Evolutionary conservation across 2,329 filamentous ascomycete genomes (phyloP).

Genomic region (Talaromyces sp.): DNA sequence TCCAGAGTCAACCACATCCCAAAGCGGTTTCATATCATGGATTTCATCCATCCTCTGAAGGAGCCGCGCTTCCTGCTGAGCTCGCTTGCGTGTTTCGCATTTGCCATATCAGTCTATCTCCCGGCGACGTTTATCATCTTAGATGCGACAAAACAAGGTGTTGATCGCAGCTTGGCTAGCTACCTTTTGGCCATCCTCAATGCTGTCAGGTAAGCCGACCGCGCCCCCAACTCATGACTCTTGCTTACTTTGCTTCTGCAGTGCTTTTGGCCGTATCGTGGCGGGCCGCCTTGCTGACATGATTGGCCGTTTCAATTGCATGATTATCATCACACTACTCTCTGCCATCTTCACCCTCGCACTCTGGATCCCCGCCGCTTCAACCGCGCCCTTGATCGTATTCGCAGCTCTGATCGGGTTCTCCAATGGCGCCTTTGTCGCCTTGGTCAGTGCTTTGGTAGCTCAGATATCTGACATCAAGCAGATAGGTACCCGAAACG

Average conservation of each 20-base stretch:
- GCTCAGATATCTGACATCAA: slow-evolving; percentile 47
- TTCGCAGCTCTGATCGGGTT: slow-evolving; percentile 64
- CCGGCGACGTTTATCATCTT: slow-evolving; percentile 49
- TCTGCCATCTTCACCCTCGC: slow-evolving; percentile 46
- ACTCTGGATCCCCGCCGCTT: slow-evolving; percentile 48
- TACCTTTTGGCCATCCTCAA: slow-evolving; percentile 55
- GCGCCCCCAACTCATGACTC: background rate
- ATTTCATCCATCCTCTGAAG: slow-evolving; percentile 13
- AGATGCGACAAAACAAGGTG: slow-evolving; percentile 44
- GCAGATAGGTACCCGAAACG: slow-evolving; percentile 21
- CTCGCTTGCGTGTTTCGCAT: slow-evolving; percentile 43
- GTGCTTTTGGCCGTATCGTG: slow-evolving; percentile 52
- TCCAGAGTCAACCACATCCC: slow-evolving; percentile 34
- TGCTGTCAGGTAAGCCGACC: slow-evolving; percentile 32
- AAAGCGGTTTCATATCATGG: slow-evolving; percentile 8
- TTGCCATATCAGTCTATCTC: slow-evolving; percentile 57
- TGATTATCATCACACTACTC: slow-evolving; percentile 44
- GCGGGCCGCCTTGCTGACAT: slow-evolving; percentile 52
- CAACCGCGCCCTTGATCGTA: slow-evolving; percentile 54
- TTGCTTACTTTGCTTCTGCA: slow-evolving; percentile 1
- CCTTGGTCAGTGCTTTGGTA: slow-evolving; percentile 57
- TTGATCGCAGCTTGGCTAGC: slow-evolving; percentile 42
- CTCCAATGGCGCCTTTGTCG: slow-evolving; percentile 59
- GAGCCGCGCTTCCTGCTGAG: slow-evolving; percentile 19
- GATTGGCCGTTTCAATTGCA: slow-evolving; percentile 51